These are phyloP conservation scores for Globisporangium echinulatum DNA, from an alignment of 352 stramenopile genomes.

Conservation along the genomic window DNA sequence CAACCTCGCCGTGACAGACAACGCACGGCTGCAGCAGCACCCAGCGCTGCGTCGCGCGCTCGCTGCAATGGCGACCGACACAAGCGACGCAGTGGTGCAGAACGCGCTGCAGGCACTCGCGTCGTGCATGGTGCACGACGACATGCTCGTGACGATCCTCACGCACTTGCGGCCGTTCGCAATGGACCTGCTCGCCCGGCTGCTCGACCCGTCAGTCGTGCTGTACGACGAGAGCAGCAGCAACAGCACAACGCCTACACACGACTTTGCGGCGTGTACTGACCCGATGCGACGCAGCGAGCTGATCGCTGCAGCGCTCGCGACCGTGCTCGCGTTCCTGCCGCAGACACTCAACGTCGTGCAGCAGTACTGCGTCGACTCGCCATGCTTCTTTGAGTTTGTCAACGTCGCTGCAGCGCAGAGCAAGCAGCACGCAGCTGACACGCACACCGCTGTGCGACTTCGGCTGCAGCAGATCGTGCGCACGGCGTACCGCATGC, in stretches of 20 bases:
- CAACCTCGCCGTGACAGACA: constrained; percentile 13
- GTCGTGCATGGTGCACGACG: constrained; percentile 39
- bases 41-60: constrained; percentile 31
- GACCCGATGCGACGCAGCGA: constrained; percentile 55
- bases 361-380: constrained; percentile 54
- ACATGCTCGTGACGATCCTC: constrained; percentile 40
- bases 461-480: constrained; percentile 50
- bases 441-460: constrained; percentile 9
- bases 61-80: constrained; percentile 8
- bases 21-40: constrained; percentile 23
- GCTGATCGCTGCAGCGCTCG: constrained; percentile 40
- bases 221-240: constrained; percentile 32
- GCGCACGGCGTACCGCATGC: constrained; percentile 47
- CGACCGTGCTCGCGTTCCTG: constrained; percentile 43
- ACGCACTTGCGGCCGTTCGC: constrained; percentile 63
- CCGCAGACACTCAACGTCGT: constrained; percentile 51
- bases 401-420: constrained; percentile 37
- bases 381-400: constrained; percentile 76
- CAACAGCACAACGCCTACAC: not conserved
- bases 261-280: constrained; percentile 20
- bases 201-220: constrained; percentile 41
- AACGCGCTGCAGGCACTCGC: constrained; percentile 49
- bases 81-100: constrained; percentile 13
- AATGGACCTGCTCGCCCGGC: constrained; percentile 58
- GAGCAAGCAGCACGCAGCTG: constrained; percentile 18